Percentiles rank a stretch among this genome's conserved stretches.
Conservation (phyloP, 2,329 filamentous ascomycete genomes). For the Microthyrium microscopicum region DNA sequence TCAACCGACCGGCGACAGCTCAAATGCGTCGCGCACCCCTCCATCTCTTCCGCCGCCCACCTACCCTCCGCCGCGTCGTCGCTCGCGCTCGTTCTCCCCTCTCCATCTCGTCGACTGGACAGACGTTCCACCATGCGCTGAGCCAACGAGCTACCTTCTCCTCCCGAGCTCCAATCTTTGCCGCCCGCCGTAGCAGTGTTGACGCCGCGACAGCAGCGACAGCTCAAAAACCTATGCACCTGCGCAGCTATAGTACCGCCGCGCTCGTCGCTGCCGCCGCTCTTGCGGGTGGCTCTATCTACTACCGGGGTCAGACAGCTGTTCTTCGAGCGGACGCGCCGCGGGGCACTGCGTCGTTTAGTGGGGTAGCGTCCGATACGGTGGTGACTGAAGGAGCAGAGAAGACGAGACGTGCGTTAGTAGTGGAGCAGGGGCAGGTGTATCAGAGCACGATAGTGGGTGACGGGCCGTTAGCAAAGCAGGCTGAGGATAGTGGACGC, state of each 20-base stretch:
- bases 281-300: constrained; percentile 42
- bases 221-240: constrained; percentile 56
- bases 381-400: constrained; percentile 7
- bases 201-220: constrained; percentile 12
- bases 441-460: constrained; percentile 76
- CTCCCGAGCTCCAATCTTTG: background rate
- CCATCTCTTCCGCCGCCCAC: constrained; percentile 51
- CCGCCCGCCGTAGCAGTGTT: background rate
- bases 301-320: background rate
- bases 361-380: constrained; percentile 5
- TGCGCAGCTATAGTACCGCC: constrained; percentile 49
- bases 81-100: constrained; percentile 18
- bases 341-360: background rate
- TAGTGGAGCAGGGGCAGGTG: constrained; percentile 80
- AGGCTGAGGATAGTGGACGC: constrained; percentile 66
- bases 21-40: constrained; percentile 61
- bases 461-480: constrained; percentile 75
- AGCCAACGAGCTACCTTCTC: background rate
- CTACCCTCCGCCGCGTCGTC: constrained; percentile 39
- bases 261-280: constrained; percentile 51
- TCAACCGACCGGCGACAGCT: too few relatives aligned
- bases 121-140: constrained; percentile 4
- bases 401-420: constrained; percentile 42
- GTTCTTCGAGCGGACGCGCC: background rate
- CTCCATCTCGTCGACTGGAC: constrained; percentile 15